Evolutionary conservation across 225 moss, liverwort and hornwort genomes (phyloP).

Genomic region (Physcomitrium patens): DNA sequence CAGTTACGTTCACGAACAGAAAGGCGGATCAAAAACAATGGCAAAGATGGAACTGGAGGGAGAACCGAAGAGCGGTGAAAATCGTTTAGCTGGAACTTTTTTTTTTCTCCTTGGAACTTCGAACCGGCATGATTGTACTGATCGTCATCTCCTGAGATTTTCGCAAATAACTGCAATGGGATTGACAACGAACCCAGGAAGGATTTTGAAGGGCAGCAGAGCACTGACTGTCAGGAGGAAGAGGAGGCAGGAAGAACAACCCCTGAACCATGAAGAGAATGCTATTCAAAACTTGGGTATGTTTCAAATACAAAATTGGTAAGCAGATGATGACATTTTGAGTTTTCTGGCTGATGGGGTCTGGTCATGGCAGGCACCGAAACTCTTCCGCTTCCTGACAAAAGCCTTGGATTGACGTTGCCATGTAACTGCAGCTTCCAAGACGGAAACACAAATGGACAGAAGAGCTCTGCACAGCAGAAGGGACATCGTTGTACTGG

Average conservation of each 20-base stretch:
- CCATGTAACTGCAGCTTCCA: not conserved
- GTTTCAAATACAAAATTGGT: not conserved
- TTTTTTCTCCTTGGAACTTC: conserved; percentile 1
- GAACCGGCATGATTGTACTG: not conserved
- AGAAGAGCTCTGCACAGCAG: not conserved
- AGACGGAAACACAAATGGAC: not conserved
- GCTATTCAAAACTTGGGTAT: not conserved
- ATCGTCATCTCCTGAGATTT: not conserved
- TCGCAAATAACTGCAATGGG: not conserved
- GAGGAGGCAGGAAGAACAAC: not conserved
- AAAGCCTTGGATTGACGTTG: not conserved
- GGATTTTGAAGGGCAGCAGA: not conserved
- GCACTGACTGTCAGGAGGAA: conserved; percentile 15
- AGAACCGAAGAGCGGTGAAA: no score
- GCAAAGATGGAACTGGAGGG: no score
- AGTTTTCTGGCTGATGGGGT: not conserved
- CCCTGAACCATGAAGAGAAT: not conserved
- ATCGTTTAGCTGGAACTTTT: not conserved
- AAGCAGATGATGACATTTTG: not conserved
- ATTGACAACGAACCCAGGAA: not conserved
- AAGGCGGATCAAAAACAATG: no score
- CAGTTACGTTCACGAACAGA: not conserved
- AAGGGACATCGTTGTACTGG: no score
- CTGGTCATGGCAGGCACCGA: not conserved
- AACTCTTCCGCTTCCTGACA: conserved; percentile 7